Conservation (phyloP, 1,284 basidiomycete species). For the Neolentinus lepideus region DNA sequence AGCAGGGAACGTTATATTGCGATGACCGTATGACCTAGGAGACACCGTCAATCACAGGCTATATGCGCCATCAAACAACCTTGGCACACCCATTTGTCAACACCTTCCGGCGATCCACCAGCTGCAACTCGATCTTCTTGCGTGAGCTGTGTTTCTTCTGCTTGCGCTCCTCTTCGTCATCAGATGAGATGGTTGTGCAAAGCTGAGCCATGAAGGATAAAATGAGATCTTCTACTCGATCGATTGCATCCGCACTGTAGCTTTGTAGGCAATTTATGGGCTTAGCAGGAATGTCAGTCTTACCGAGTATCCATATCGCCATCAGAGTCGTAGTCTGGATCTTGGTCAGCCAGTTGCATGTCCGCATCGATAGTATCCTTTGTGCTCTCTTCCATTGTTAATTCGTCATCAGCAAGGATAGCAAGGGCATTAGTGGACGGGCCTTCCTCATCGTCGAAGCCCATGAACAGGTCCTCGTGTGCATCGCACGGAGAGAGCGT, state of each 20-base stretch:
- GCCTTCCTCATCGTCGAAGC: no score
- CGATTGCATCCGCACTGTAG: conserved; percentile 12
- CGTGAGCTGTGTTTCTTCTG: conserved; percentile 1
- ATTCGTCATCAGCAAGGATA: no score
- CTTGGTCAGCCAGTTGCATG: background rate
- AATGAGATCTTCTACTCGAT: conserved; percentile 44
- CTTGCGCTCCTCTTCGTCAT: conserved; percentile 8
- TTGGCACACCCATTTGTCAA: conserved; percentile 18
- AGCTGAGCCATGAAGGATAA: conserved; percentile 50
- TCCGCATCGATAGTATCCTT: background rate
- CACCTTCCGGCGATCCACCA: conserved; percentile 22
- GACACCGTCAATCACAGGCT: conserved; percentile 1
- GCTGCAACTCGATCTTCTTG: conserved; percentile 18
- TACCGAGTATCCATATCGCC: background rate
- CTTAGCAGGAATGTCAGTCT: background rate
- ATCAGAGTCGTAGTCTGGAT: background rate
- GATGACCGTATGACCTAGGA: conserved; percentile 13
- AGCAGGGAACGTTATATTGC: conserved; percentile 24
- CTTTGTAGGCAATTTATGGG: background rate
- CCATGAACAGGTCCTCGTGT: no score
- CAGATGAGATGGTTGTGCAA: conserved; percentile 5
- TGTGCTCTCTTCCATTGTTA: no score
- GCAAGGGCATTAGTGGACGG: no score
- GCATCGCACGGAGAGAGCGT: no score
- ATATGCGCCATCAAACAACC: background rate